Conservation (phyloP, 148 eudicot genomes). For the Polygonum aviculare region DNA sequence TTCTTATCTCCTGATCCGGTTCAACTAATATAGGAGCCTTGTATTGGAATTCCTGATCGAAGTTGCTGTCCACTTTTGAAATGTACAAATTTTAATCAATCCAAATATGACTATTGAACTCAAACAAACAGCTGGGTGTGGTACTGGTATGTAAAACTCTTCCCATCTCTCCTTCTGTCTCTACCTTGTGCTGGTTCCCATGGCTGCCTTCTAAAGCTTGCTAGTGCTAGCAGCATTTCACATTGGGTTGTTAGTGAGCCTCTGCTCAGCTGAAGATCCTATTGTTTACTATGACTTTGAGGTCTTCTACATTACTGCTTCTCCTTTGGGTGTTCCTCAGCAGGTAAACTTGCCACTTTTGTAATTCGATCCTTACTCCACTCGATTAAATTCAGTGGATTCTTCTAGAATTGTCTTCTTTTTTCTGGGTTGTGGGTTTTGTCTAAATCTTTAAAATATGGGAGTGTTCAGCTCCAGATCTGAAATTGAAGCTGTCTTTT, state of each 20-base stretch:
- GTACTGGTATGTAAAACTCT: too few species aligned
- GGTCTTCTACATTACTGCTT: too few species aligned
- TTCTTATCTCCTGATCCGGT: not conserved
- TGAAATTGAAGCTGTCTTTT: slow-evolving; percentile 28
- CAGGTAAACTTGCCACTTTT: slow-evolving; percentile 14
- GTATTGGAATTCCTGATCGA: too few species aligned
- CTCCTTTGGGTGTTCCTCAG: slow-evolving; percentile 2
- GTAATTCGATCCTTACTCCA: not conserved
- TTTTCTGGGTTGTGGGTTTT: not conserved
- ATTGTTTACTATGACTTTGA: slow-evolving; percentile 13
- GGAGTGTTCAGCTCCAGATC: slow-evolving; percentile 45
- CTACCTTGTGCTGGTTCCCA: slow-evolving; percentile 1
- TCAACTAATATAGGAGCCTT: not conserved
- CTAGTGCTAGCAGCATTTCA: slow-evolving; percentile 17
- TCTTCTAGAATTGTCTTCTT: not conserved
- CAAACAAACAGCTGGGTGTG: not conserved
- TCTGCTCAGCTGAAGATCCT: slow-evolving; percentile 69
- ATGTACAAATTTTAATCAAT: not conserved
- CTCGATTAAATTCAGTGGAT: too few species aligned
- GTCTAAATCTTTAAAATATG: slow-evolving; percentile 6
- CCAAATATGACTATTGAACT: not conserved
- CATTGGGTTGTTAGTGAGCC: slow-evolving; percentile 35
- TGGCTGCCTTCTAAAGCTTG: slow-evolving; percentile 23
- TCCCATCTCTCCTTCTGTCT: slow-evolving; percentile 10
- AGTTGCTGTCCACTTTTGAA: too few species aligned